phyloP scores from a whole-genome alignment of 2,329 filamentous ascomycete genomes.

The Cladophialophora yegresii region DNA sequence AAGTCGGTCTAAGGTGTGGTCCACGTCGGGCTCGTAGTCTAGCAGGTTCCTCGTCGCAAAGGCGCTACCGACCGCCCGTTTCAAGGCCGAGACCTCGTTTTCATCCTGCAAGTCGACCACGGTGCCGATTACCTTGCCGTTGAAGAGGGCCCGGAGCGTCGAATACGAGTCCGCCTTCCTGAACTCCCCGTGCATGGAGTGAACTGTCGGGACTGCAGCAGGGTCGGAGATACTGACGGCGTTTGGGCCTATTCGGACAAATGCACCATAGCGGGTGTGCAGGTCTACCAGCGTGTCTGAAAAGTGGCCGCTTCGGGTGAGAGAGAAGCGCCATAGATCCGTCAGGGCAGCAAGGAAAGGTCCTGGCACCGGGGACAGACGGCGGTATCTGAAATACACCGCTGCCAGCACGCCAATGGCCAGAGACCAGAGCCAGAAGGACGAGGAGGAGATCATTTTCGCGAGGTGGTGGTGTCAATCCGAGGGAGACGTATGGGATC shows the following conservation, averaged over 20 bases:
- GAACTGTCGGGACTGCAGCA: constrained; percentile 17
- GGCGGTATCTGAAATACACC: constrained; percentile 8
- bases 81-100: constrained; percentile 15
- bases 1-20: constrained; percentile 11
- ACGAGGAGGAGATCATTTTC: constrained; percentile 8
- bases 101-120: constrained; percentile 30
- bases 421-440: constrained; percentile 3
- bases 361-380: constrained; percentile 54
- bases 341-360: constrained; percentile 67
- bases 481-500: too few relatives aligned
- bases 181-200: constrained; percentile 20
- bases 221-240: constrained; percentile 22
- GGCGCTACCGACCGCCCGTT: constrained; percentile 19
- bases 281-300: constrained; percentile 30
- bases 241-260: constrained; percentile 30
- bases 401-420: not conserved
- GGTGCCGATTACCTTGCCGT: constrained; percentile 15
- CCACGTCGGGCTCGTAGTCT: constrained; percentile 22
- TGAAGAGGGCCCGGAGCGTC: constrained; percentile 28
- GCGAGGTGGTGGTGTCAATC: not conserved
- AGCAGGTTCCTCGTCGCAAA: constrained; percentile 22
- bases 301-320: constrained; percentile 20
- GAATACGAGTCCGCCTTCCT: constrained; percentile 35
- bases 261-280: constrained; percentile 20
- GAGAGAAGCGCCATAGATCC: constrained; percentile 68